phyloP scores from a whole-genome alignment of 1,139 yeast species.

The Protomyces inouyei region DNA sequence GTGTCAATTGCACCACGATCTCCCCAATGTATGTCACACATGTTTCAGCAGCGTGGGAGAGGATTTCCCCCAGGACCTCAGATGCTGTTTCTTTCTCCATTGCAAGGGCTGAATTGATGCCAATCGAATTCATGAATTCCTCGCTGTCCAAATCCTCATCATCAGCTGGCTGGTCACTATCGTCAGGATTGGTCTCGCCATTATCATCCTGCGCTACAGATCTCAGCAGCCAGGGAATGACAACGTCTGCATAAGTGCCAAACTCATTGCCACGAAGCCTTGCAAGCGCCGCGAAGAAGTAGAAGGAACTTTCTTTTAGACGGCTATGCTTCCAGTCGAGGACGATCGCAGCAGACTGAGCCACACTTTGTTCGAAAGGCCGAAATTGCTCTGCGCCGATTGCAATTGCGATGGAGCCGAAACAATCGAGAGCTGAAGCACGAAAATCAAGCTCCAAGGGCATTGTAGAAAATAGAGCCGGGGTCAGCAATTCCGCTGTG shows the following conservation, averaged over 20 bases:
- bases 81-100: slow-evolving; percentile 97
- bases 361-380: slow-evolving; percentile 79
- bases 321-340: slow-evolving; percentile 73
- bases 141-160: slow-evolving; percentile 32
- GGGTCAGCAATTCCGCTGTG: slow-evolving; percentile 75
- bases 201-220: slow-evolving; percentile 67
- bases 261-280: slow-evolving; percentile 89
- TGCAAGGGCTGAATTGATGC: slow-evolving; percentile 90
- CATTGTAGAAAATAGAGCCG: slow-evolving; percentile 50
- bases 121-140: slow-evolving; percentile 55
- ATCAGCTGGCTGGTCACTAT: slow-evolving; percentile 37
- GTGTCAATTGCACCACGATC: slow-evolving; percentile 59
- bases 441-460: slow-evolving; percentile 40
- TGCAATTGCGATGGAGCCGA: slow-evolving; percentile 93
- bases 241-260: slow-evolving; percentile 73
- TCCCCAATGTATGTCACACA: slow-evolving; percentile 75
- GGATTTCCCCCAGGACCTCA: slow-evolving; percentile 84
- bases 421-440: slow-evolving; percentile 88
- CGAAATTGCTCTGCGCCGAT: slow-evolving; percentile 88
- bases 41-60: slow-evolving; percentile 73
- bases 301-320: slow-evolving; percentile 89
- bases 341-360: slow-evolving; percentile 80
- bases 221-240: slow-evolving; percentile 77
- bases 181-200: slow-evolving; percentile 26
- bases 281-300: slow-evolving; percentile 92